Evolutionary conservation across 768 basidiomycete genomes (phyloP).

Genomic region (Fomitopsis serialis): DNA sequence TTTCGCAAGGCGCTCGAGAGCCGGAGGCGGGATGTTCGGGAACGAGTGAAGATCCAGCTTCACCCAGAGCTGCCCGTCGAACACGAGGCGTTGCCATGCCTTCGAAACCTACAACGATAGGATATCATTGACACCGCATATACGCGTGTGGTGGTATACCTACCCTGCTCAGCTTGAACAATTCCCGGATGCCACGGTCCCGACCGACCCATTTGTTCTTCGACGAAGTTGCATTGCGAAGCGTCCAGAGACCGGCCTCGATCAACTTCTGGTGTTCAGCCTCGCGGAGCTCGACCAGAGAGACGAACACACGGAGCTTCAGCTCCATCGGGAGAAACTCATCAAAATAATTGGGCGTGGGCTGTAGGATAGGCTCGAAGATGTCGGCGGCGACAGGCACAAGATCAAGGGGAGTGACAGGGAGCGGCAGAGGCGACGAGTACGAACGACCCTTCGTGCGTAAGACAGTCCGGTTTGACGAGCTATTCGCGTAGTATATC

Average conservation of each 20-base stretch:
- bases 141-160: slow-evolving; percentile 23
- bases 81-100: slow-evolving; percentile 66
- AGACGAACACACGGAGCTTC: slow-evolving; percentile 50
- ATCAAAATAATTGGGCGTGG: slow-evolving; percentile 60
- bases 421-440: slow-evolving; percentile 56
- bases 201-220: slow-evolving; percentile 72
- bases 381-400: slow-evolving; percentile 45
- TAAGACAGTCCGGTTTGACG: slow-evolving; percentile 19
- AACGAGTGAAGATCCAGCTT: slow-evolving; percentile 59
- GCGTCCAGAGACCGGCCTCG: slow-evolving; percentile 51
- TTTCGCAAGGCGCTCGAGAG: slow-evolving; percentile 49
- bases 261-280: slow-evolving; percentile 46
- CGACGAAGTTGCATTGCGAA: slow-evolving; percentile 52
- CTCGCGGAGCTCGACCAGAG: slow-evolving; percentile 54
- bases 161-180: slow-evolving; percentile 78
- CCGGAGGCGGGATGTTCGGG: slow-evolving; percentile 44
- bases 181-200: slow-evolving; percentile 68
- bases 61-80: slow-evolving; percentile 87
- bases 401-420: slow-evolving; percentile 48
- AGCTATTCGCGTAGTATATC: slow-evolving; percentile 11
- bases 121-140: slow-evolving; percentile 5
- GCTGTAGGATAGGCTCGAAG: slow-evolving; percentile 42
- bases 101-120: slow-evolving; percentile 58
- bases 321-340: slow-evolving; percentile 68
- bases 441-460: slow-evolving; percentile 55